phyloP scores from a whole-genome alignment of 2,329 filamentous ascomycete genomes.

The Aureobasidium sp. region DNA sequence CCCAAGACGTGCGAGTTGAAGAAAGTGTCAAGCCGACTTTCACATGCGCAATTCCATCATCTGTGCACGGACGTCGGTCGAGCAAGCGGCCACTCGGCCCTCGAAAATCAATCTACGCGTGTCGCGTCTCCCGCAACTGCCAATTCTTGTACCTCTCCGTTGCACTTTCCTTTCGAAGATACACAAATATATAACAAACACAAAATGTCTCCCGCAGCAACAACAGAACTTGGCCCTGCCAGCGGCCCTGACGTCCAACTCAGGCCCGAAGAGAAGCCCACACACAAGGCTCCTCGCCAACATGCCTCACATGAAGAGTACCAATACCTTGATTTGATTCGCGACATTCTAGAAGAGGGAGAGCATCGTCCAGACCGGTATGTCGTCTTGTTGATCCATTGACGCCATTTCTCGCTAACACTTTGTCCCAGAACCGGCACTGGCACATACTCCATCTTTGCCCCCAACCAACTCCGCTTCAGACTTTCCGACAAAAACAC shows the following conservation, averaged over 20 bases:
- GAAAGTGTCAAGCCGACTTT: neutral
- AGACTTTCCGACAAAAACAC: constrained; percentile 55
- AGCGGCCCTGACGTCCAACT: constrained; percentile 23
- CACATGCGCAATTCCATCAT: constrained; percentile 12
- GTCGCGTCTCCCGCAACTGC: neutral
- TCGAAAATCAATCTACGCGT: constrained; percentile 1
- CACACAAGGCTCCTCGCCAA: constrained; percentile 22
- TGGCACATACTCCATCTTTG: constrained; percentile 84
- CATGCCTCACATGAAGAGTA: constrained; percentile 66
- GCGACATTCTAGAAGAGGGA: constrained; percentile 71
- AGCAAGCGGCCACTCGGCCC: neutral
- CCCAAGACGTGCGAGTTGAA: neutral
- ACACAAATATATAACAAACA: constrained; percentile 1
- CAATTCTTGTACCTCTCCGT: neutral
- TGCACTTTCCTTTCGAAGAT: neutral
- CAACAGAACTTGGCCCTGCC: constrained; percentile 25
- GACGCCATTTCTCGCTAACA: neutral
- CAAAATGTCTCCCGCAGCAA: constrained; percentile 26
- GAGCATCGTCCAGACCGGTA: constrained; percentile 86
- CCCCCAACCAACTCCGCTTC: constrained; percentile 81
- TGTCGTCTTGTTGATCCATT: neutral
- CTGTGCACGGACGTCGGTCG: neutral
- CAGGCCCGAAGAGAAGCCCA: constrained; percentile 18
- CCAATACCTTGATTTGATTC: constrained; percentile 87
- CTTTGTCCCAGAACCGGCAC: constrained; percentile 66